phyloP scores from a whole-genome alignment of 495 filamentous ascomycete species.

The Trypethelium eluteriae region DNA sequence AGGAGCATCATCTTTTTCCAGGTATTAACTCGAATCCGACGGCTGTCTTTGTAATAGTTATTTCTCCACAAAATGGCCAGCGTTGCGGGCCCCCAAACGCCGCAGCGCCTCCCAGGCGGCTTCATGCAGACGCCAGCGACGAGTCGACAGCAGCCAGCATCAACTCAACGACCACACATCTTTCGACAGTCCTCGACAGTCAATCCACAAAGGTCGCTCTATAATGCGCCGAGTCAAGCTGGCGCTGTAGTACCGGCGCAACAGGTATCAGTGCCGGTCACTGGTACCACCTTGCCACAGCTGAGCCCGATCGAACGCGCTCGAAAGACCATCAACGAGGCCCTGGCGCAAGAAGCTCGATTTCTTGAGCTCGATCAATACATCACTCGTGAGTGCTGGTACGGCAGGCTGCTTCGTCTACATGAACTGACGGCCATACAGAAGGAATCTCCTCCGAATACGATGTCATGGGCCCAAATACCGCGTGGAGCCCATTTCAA shows the following conservation, averaged over 20 bases:
- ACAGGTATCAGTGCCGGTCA: background rate
- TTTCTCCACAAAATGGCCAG: conserved; percentile 19
- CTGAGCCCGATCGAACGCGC: conserved; percentile 69
- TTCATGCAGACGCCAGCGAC: conserved; percentile 35
- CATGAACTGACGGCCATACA: conserved; percentile 26
- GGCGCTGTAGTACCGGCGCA: background rate
- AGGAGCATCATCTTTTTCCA: background rate
- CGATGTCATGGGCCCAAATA: conserved; percentile 53
- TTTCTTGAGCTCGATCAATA: conserved; percentile 89
- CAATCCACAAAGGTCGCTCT: conserved; percentile 16
- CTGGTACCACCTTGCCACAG: background rate
- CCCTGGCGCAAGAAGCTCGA: conserved; percentile 61
- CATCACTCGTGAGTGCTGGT: conserved; percentile 63
- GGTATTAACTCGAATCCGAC: background rate
- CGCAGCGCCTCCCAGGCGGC: conserved; percentile 31
- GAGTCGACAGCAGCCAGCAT: conserved; percentile 15
- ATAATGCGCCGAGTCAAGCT: conserved; percentile 14
- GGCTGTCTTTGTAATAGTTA: background rate
- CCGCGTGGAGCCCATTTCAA: conserved; percentile 84
- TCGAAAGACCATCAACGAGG: conserved; percentile 73
- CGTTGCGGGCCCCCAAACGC: conserved; percentile 25
- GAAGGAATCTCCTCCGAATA: conserved; percentile 90
- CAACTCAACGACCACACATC: conserved; percentile 18
- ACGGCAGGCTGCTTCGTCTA: conserved; percentile 1
- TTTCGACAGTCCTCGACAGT: conserved; percentile 25